A percentile compares a stretch with the other conserved stretches of the same genome.
Conservation (phyloP, 2,329 filamentous ascomycete genomes). For the Claviceps sp. region DNA sequence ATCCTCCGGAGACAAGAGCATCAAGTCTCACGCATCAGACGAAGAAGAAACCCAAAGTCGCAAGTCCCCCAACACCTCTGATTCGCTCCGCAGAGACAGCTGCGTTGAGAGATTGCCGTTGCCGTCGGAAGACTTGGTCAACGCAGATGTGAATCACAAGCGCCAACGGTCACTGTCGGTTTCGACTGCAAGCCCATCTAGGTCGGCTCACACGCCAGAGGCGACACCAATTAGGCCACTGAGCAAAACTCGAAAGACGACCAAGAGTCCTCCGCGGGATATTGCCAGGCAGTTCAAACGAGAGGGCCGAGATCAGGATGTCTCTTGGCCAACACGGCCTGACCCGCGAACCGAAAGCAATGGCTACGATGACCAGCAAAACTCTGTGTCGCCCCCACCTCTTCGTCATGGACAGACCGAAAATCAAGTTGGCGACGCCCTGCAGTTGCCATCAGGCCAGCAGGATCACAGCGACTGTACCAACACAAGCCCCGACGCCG, state of each 20-base stretch:
- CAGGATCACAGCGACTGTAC: slow-evolving; percentile 36
- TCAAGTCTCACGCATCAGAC: slow-evolving; percentile 9
- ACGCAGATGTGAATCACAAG: slow-evolving; percentile 41
- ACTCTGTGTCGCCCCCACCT: slow-evolving; percentile 25
- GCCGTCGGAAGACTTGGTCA: slow-evolving; percentile 26
- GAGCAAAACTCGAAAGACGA: slow-evolving; percentile 28
- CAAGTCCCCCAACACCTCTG: slow-evolving; percentile 12
- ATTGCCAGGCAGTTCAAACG: slow-evolving; percentile 32
- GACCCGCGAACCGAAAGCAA: slow-evolving; percentile 34
- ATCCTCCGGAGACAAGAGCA: slow-evolving; percentile 16
- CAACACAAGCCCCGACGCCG: slow-evolving; percentile 40
- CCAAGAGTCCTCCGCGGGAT: slow-evolving; percentile 29
- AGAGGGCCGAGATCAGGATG: slow-evolving; percentile 33
- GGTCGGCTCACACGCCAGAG: slow-evolving; percentile 23
- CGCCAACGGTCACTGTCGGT: slow-evolving; percentile 58
- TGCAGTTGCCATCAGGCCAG: slow-evolving; percentile 31
- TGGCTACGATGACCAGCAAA: slow-evolving; percentile 31
- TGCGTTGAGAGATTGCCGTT: slow-evolving; percentile 30
- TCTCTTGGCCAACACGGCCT: slow-evolving; percentile 32
- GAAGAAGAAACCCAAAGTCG: slow-evolving; percentile 4
- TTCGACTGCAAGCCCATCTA: slow-evolving; percentile 30
- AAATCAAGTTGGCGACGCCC: slow-evolving; percentile 33
- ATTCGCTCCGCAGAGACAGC: slow-evolving; percentile 23
- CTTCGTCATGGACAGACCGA: slow-evolving; percentile 31
- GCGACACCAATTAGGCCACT: slow-evolving; percentile 16